Evolutionary conservation across 2,329 filamentous ascomycete species (phyloP).

Genomic region (Trichoderma asperellum): DNA sequence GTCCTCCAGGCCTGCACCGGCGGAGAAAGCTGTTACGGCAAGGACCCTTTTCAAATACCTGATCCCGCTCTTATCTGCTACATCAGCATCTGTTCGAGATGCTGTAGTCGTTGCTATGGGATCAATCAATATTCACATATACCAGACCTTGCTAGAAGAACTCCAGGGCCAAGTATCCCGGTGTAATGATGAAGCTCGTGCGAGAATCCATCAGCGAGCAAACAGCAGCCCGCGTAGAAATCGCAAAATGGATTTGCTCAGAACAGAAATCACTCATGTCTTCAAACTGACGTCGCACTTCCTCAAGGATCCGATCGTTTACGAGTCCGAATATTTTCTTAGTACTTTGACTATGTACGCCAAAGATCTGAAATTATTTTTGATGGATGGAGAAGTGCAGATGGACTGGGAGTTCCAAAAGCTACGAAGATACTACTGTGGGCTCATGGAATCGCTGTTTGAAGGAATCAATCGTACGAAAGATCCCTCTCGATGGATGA

Average conservation of each 20-base stretch:
- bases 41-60: constrained; percentile 88
- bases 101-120: constrained; percentile 91
- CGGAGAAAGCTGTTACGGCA: constrained; percentile 83
- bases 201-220: constrained; percentile 82
- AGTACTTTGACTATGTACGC: constrained; percentile 87
- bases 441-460: constrained; percentile 89
- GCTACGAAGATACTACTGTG: constrained; percentile 89
- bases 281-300: constrained; percentile 94
- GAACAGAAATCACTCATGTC: constrained; percentile 94
- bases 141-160: constrained; percentile 86
- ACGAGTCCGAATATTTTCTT: constrained; percentile 87
- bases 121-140: constrained; percentile 93
- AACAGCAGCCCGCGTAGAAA: constrained; percentile 82
- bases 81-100: constrained; percentile 79
- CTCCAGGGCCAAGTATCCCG: constrained; percentile 82
- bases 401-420: constrained; percentile 94
- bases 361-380: constrained; percentile 88
- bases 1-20: constrained; percentile 69
- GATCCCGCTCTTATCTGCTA: constrained; percentile 81
- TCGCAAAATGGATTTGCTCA: constrained; percentile 79
- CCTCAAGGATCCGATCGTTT: constrained; percentile 75
- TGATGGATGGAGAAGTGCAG: constrained; percentile 94
- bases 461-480: constrained; percentile 85
- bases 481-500: constrained; percentile 91
- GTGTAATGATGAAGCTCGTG: constrained; percentile 87